These are phyloP conservation scores for Pseudophaeomoniella oleicola DNA, from an alignment of 2,329 filamentous ascomycete genomes.

Conservation along the genomic window DNA sequence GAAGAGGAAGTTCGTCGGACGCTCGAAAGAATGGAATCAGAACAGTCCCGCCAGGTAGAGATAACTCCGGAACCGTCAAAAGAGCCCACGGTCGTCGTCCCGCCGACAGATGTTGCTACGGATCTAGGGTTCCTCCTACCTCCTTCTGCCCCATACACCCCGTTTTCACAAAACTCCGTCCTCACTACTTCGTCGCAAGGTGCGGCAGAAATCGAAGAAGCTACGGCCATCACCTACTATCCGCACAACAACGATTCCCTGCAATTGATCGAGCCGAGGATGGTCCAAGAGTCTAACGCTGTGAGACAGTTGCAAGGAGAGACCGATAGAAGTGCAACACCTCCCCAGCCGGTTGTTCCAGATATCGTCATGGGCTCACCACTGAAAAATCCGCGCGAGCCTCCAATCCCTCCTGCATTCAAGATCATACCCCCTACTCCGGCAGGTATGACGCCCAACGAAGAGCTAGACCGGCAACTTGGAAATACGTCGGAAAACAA, in stretches of 20 bases:
- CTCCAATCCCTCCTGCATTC: slow-evolving; percentile 41
- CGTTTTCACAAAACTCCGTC: slow-evolving; percentile 29
- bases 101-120: background rate
- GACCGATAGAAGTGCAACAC: slow-evolving; percentile 14
- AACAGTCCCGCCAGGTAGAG: slow-evolving; percentile 6
- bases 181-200: slow-evolving; percentile 33
- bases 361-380: slow-evolving; percentile 35
- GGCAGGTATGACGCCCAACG: slow-evolving; percentile 11
- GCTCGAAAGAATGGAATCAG: slow-evolving; percentile 13
- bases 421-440: slow-evolving; percentile 42
- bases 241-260: slow-evolving; percentile 50
- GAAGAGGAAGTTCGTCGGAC: slow-evolving; percentile 12
- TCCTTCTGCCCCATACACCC: slow-evolving; percentile 33
- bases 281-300: slow-evolving; percentile 16
- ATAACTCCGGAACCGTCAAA: slow-evolving; percentile 10
- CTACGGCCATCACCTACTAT: slow-evolving; percentile 44
- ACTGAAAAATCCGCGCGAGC: slow-evolving; percentile 41
- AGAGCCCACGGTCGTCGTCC: background rate
- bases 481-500: slow-evolving; percentile 9
- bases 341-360: slow-evolving; percentile 5
- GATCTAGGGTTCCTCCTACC: slow-evolving; percentile 21
- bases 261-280: slow-evolving; percentile 44
- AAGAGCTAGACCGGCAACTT: slow-evolving; percentile 29
- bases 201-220: slow-evolving; percentile 44
- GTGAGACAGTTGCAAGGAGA: slow-evolving; percentile 5